A percentile compares a stretch with the other conserved stretches of the same genome.
phyloP scores from a whole-genome alignment of 306 rosid genomes.

The Corylus americana region DNA sequence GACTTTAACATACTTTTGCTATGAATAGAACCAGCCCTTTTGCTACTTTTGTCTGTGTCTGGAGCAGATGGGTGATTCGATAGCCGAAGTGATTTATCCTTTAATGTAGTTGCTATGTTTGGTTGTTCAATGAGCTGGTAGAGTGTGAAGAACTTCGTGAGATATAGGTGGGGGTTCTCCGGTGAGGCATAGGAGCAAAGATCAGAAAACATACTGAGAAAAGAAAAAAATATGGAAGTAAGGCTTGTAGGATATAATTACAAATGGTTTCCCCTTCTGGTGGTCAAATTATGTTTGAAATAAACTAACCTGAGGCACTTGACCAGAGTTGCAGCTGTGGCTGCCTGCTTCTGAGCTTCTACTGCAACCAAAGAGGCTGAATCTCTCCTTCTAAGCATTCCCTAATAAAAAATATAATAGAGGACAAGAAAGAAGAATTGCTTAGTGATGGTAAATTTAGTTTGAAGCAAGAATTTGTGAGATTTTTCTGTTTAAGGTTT shows the following conservation, averaged over 20 bases:
- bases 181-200: conserved; percentile 69
- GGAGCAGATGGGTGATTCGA: conserved; percentile 39
- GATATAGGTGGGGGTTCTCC: conserved; percentile 66
- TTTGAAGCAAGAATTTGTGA: neutral
- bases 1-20: conserved; percentile 46
- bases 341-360: conserved; percentile 91
- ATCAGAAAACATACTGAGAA: conserved; percentile 63
- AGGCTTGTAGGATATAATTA: neutral
- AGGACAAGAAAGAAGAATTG: conserved; percentile 19
- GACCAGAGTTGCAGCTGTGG: conserved; percentile 63
- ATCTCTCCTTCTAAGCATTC: conserved; percentile 75
- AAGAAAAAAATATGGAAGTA: conserved; percentile 5
- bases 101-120: conserved; percentile 38
- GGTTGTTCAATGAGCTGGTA: conserved; percentile 66
- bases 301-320: conserved; percentile 70
- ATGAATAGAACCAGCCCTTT: conserved; percentile 29
- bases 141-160: conserved; percentile 72
- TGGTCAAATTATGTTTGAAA: conserved; percentile 2
- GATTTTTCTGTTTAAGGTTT: neutral
- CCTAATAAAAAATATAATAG: conserved; percentile 51
- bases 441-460: neutral
- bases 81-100: conserved; percentile 47
- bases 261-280: neutral
- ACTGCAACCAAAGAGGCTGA: conserved; percentile 71
- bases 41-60: conserved; percentile 50